phyloP scores from a whole-genome alignment of 2,329 filamentous ascomycete genomes.

The Colletotrichum sp. region DNA sequence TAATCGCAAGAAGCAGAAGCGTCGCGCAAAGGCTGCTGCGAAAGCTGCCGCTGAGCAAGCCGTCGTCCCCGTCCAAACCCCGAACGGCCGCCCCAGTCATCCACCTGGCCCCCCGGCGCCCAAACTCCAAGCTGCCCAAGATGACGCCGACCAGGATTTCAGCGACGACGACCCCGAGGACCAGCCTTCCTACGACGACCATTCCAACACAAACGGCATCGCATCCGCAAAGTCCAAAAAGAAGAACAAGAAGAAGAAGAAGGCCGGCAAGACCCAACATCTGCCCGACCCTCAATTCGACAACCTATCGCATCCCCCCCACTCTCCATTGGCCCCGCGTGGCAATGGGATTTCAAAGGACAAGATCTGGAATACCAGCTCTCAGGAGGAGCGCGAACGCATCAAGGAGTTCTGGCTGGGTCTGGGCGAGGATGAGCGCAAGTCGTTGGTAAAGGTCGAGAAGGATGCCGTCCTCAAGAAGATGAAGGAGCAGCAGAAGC shows the following conservation, averaged over 20 bases:
- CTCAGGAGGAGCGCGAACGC: conserved; percentile 90
- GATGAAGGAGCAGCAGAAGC: conserved; percentile 99
- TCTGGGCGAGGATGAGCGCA: conserved; percentile 90
- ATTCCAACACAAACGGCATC: conserved; percentile 33
- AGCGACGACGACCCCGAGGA: conserved; percentile 60
- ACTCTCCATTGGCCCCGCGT: conserved; percentile 34
- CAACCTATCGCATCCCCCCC: conserved; percentile 28
- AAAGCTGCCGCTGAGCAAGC: conserved; percentile 55
- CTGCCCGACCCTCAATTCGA: conserved; percentile 32
- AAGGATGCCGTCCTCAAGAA: conserved; percentile 98
- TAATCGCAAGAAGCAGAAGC: conserved; percentile 95
- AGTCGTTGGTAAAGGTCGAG: conserved; percentile 95
- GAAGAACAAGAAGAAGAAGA: conserved; percentile 69
- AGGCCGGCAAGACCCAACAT: conserved; percentile 37
- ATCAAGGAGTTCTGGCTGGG: conserved; percentile 99
- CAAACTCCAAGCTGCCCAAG: conserved; percentile 37
- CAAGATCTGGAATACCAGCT: conserved; percentile 97
- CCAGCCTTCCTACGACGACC: conserved; percentile 44
- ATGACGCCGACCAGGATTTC: conserved; percentile 59
- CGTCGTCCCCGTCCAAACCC: conserved; percentile 27
- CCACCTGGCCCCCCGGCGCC: conserved; percentile 30
- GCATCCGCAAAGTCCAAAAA: conserved; percentile 66
- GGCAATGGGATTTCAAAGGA: conserved; percentile 67
- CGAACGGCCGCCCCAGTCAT: conserved; percentile 47
- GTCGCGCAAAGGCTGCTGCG: conserved; percentile 83